Evolutionary conservation across 371 early-diverging fungal species (phyloP).

Genomic region (Mucor racemosus): DNA sequence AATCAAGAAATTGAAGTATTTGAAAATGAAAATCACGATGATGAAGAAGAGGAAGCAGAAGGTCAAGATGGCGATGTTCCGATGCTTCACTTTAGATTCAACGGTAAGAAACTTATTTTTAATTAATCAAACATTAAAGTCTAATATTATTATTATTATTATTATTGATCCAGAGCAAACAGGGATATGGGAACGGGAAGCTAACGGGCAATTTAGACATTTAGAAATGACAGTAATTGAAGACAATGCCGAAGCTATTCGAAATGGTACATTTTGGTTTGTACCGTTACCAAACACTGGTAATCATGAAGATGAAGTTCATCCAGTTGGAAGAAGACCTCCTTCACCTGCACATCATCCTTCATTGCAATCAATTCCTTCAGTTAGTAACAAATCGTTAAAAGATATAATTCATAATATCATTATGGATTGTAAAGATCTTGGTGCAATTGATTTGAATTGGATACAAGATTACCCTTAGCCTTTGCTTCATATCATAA

Average conservation of each 20-base stretch:
- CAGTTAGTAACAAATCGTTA: slow-evolving; percentile 12
- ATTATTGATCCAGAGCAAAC: slow-evolving; percentile 9
- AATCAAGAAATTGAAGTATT: not conserved
- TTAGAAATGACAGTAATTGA: not conserved
- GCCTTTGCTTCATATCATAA: not conserved
- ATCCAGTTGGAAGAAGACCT: slow-evolving; percentile 3
- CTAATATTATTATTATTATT: not conserved
- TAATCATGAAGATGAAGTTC: not conserved
- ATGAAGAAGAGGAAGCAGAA: slow-evolving; percentile 18
- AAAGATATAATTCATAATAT: slow-evolving; percentile 35
- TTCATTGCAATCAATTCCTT: not conserved
- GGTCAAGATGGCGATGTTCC: slow-evolving; percentile 3
- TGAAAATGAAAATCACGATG: not conserved
- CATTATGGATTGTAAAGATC: slow-evolving; percentile 37
- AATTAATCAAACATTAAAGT: not conserved
- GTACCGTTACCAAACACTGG: slow-evolving; percentile 9
- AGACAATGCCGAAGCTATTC: slow-evolving; percentile 5
- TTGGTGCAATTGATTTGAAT: slow-evolving; percentile 37
- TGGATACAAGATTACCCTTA: slow-evolving; percentile 34
- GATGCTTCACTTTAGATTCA: slow-evolving; percentile 16
- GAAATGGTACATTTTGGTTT: slow-evolving; percentile 18
- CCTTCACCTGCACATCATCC: slow-evolving; percentile 22
- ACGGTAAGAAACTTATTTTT: slow-evolving; percentile 4
- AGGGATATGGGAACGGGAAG: slow-evolving; percentile 17
- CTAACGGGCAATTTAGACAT: slow-evolving; percentile 2